Evolutionary conservation across 139 green algal species (phyloP), one percentile per base, ranked within the genome.

Genomic region (Protoeuglena noctilucae): DNA sequence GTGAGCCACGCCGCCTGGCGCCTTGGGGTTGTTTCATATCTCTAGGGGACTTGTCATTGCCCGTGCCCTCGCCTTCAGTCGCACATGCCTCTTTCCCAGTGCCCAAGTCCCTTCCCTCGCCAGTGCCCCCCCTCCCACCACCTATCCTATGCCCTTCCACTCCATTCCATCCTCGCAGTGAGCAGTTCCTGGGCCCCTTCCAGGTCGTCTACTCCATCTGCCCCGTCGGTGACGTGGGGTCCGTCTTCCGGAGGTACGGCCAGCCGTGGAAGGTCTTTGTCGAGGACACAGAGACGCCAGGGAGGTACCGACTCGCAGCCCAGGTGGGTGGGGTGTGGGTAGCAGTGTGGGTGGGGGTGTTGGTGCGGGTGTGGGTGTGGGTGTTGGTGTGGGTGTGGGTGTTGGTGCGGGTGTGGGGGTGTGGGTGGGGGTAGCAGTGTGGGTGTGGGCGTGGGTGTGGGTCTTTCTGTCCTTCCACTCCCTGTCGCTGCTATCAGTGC

Each of bases 131-230:
- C 12, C 12, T 12, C 39, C 12, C 39, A 45, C 16, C 12, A 45
- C 16, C 12, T 16, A 45, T 45, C 12, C 39, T 45, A 12, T 45
- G 16, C 39, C 39, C 39, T 45, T 16, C 12, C 39, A 12, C 39
- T 16, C 39, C 16, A 12, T 45, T 45, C 39, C 39, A 12, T 16
- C 12, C 12, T 6, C 52, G 67, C 23, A n/a, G n/a, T 22, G 64
- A 86, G 18, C 53, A 65, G 14, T 93, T 94, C 65, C 63, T 88
- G n/a, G 59, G 58, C 14, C 64, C 60, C n/a, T 94, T 96, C 68
- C 65, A 58, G 30, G 73, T 81, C 19, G 82, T 77, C 31, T 97
- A 96, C 73, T 84, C 65, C 2, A 60, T 97, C 57, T 65, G 87
- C 7, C 89, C 89, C 9, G 74, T 96, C 14, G 68, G 61, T 3